Percentiles rank a stretch among this genome's conserved stretches.
Conservation (phyloP, 352 stramenopile species). For the Globisporangium abappressorium region DNA sequence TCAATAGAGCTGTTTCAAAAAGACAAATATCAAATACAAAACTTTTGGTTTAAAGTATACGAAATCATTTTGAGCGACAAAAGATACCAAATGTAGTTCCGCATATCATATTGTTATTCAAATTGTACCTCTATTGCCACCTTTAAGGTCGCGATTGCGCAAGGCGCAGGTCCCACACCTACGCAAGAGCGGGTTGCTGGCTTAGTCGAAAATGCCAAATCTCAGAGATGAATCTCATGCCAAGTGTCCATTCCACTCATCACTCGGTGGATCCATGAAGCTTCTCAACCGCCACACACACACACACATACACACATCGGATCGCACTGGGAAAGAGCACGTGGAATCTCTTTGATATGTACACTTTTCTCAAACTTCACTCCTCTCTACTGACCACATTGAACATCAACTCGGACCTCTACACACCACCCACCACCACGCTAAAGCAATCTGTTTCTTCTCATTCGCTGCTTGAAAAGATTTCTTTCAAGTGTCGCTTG, state of each 20-base stretch:
- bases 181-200: not conserved
- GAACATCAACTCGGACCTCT: not conserved
- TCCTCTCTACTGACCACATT: not conserved
- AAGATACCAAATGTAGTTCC: too few relatives aligned
- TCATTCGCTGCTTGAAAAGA: not conserved
- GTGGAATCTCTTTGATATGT: not conserved
- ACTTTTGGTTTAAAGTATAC: too few relatives aligned
- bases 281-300: not conserved
- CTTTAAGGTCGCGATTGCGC: not conserved
- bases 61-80: too few relatives aligned
- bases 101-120: not conserved
- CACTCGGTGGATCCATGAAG: not conserved
- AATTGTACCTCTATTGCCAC: not conserved
- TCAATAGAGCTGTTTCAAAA: not conserved
- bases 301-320: too few relatives aligned
- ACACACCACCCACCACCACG: not conserved
- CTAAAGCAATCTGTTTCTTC: not conserved
- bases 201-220: slow-evolving; percentile 1
- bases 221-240: not conserved
- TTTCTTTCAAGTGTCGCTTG: not conserved
- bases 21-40: too few relatives aligned
- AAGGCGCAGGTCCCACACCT: not conserved
- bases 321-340: not conserved
- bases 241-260: not conserved
- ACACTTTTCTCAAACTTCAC: not conserved